phyloP scores from a whole-genome alignment of 176 grass and related monocot genomes.

The Rhynchospora tenuis region DNA sequence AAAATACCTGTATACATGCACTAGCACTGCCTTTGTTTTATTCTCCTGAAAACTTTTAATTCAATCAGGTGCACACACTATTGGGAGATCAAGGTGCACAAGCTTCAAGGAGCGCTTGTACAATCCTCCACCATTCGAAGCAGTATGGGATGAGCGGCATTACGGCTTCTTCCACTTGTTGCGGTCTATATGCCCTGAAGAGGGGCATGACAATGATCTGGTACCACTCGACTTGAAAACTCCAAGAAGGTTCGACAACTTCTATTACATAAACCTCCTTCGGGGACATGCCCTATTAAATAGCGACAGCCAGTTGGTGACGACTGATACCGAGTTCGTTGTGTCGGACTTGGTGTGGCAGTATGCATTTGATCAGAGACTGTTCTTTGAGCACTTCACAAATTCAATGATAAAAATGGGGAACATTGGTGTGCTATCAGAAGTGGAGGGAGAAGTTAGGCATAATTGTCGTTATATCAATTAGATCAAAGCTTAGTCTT shows the following conservation, averaged over 20 bases:
- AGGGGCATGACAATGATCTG: slow-evolving; percentile 7
- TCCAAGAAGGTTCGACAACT: slow-evolving; percentile 37
- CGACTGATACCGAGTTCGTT: slow-evolving; percentile 1
- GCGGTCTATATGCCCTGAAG: slow-evolving; percentile 26
- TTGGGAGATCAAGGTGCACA: slow-evolving; percentile 43
- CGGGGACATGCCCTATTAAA: slow-evolving; percentile 27
- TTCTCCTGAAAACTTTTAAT: not conserved
- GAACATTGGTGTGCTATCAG: slow-evolving; percentile 46
- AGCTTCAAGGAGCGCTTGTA: slow-evolving; percentile 45
- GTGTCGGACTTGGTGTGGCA: slow-evolving; percentile 28
- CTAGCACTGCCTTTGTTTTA: not conserved
- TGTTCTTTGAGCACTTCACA: slow-evolving; percentile 33
- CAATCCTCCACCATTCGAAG: slow-evolving; percentile 17
- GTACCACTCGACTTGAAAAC: slow-evolving; percentile 37
- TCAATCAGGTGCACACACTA: slow-evolving; percentile 38
- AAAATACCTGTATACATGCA: no score
- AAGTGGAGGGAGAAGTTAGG: slow-evolving; percentile 31
- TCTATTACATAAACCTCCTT: slow-evolving; percentile 40
- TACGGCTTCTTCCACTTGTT: slow-evolving; percentile 25
- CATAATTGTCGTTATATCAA: slow-evolving; percentile 40
- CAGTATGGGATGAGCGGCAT: not conserved
- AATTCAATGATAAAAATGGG: slow-evolving; percentile 51
- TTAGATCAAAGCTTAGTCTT: not conserved
- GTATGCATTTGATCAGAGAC: slow-evolving; percentile 35
- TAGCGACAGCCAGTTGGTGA: slow-evolving; percentile 37